Conservation (phyloP, 2,329 filamentous ascomycete genomes). For the Beauveria brongniartii region DNA sequence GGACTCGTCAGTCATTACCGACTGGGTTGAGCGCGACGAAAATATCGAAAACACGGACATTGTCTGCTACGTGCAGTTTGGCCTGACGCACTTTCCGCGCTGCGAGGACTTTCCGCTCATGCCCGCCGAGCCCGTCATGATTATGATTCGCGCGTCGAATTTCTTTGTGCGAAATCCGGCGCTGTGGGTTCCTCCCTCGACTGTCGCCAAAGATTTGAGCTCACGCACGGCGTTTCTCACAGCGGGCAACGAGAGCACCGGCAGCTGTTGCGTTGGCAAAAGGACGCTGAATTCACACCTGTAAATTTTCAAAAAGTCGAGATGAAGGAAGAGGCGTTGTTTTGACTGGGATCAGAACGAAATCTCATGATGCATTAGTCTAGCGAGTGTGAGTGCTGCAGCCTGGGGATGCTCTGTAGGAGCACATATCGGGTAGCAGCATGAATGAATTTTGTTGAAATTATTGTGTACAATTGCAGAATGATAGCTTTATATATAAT, state of each 20-base stretch:
- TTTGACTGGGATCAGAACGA: background rate
- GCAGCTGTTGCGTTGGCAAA: slow-evolving; percentile 12
- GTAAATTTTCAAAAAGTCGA: slow-evolving; percentile 1
- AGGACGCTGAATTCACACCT: slow-evolving; percentile 13
- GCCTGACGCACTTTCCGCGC: slow-evolving; percentile 53
- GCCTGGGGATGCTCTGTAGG: background rate
- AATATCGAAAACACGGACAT: slow-evolving; percentile 41
- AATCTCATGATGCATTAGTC: background rate
- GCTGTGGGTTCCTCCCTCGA: slow-evolving; percentile 39
- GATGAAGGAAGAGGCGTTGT: background rate
- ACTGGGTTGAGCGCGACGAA: slow-evolving; percentile 42
- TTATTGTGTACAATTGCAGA: background rate
- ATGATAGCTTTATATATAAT: background rate
- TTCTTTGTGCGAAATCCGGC: slow-evolving; percentile 46
- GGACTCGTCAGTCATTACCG: slow-evolving; percentile 24
- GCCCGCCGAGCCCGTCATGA: slow-evolving; percentile 49
- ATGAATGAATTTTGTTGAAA: background rate
- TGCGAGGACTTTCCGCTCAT: slow-evolving; percentile 63
- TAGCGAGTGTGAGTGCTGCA: background rate
- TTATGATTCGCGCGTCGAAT: slow-evolving; percentile 41
- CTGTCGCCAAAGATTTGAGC: slow-evolving; percentile 25
- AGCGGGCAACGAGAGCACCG: background rate
- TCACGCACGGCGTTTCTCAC: slow-evolving; percentile 16
- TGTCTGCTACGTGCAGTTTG: slow-evolving; percentile 42
- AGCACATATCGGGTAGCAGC: background rate